phyloP scores from a whole-genome alignment of 2,329 filamentous ascomycete genomes.

The Pyricularia sp. region DNA sequence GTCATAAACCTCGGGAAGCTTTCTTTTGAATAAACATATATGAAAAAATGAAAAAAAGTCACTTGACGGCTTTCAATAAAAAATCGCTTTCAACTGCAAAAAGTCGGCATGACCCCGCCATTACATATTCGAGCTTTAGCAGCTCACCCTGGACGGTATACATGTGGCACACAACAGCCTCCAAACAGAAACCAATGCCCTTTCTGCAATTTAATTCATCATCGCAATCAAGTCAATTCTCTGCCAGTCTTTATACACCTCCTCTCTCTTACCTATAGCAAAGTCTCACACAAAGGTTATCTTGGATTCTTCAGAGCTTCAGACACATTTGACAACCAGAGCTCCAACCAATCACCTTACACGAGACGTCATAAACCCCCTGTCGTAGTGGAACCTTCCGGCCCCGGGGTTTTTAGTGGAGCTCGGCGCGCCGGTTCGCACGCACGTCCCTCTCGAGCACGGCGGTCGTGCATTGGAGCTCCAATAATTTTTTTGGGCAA shows the following conservation, averaged over 20 bases:
- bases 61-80: too few relatives aligned
- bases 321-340: not conserved
- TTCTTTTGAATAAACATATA: too few relatives aligned
- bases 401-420: not conserved
- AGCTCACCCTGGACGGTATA: not conserved
- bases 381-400: not conserved
- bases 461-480: not conserved
- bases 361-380: not conserved
- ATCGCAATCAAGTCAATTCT: not conserved
- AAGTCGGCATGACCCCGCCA: not conserved
- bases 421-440: not conserved
- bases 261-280: not conserved
- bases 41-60: too few relatives aligned
- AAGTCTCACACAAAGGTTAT: not conserved
- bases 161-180: too few relatives aligned
- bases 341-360: conserved; percentile 3
- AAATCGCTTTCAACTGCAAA: not conserved
- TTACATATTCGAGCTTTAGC: not conserved
- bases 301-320: not conserved
- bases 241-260: not conserved
- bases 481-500: not conserved
- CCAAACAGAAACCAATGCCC: too few relatives aligned
- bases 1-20: too few relatives aligned
- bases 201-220: too few relatives aligned
- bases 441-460: not conserved